Evolutionary conservation across 2,329 filamentous ascomycete genomes (phyloP), one percentile per base, ranked within the genome.

Genomic region (Paecilomyces niveus): DNA sequence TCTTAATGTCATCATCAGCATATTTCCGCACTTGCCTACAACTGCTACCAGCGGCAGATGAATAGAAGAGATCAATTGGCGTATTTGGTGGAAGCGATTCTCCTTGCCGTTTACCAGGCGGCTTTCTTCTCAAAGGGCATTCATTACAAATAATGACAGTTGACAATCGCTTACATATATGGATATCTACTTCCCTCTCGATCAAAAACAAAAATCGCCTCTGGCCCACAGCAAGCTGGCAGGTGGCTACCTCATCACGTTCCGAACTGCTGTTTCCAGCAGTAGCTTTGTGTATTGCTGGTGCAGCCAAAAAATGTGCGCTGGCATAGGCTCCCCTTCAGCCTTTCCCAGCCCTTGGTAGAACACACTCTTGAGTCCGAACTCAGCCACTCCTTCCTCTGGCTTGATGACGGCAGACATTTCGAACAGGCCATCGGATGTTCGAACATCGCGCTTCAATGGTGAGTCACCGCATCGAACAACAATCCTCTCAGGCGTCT

Each of bases 381-480:
- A 83, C 70, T 88, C 85, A 2, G 82, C 87, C 60, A 85, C 81
- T 11, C 80, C 80, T 33, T 81, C 75, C 5, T 82, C 79, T 66
- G 80, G 77, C 72, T 89, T 85, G 15, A 89, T 73, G 11, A 78
- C 77, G 3, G 85, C 85, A 18, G 78, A 79, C 66, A 89, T 86
- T 69, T 87, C 80, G 62, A 89, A 89, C 26, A 89, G 74, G 0
- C 87, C 87, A 66, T 90, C 87, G 1, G 81, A 83, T 8, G 79
- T 76, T 7, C 87, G 79, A 1, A 83, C 79, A 0, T 76, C 81
- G 52, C 74, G 75, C 52, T 82, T 82, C 22, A 83, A 77, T 0
- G 87, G 87, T 1, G 83, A 83, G 61, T 86, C 87, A 15, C 87
- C 87, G 63, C 84, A 87, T 22, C 87, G 83, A 22, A 89, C 79